These are phyloP conservation scores for Starmerella bombicola DNA, from an alignment of 805 yeast genomes.

Conservation along the genomic window DNA sequence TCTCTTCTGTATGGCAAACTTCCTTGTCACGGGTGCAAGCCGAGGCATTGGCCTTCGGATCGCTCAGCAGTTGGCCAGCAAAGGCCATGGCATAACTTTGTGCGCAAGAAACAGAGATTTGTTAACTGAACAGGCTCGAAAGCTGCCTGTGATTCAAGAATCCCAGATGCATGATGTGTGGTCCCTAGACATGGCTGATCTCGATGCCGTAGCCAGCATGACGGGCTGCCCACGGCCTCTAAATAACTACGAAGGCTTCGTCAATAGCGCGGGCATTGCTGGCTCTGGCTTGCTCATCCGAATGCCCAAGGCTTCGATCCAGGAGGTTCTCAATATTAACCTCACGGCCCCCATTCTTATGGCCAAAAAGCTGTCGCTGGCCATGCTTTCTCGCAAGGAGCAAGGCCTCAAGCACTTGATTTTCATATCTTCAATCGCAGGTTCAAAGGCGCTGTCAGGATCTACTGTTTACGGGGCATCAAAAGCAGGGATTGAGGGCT, in stretches of 20 bases:
- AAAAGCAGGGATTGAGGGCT: conserved; percentile 57
- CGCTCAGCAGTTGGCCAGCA: conserved; percentile 37
- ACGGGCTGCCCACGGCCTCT: conserved; percentile 32
- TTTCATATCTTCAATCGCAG: conserved; percentile 56
- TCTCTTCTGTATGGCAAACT: too few relatives aligned
- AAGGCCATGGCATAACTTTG: conserved; percentile 43
- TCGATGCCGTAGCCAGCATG: conserved; percentile 3
- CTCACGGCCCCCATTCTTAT: conserved; percentile 49
- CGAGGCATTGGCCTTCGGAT: conserved; percentile 53
- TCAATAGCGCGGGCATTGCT: conserved; percentile 49
- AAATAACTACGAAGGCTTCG: conserved; percentile 12
- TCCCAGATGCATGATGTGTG: conserved; percentile 15
- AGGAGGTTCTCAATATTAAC: conserved; percentile 41
- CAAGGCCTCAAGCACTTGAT: conserved; percentile 33
- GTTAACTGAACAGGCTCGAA: conserved; percentile 27
- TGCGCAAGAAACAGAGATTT: conserved; percentile 37
- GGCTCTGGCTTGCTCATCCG: conserved; percentile 41
- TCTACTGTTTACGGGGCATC: conserved; percentile 55
- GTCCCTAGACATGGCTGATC: conserved; percentile 17
- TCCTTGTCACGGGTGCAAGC: conserved; percentile 52
- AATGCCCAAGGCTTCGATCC: conserved; percentile 35
- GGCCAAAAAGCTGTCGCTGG: conserved; percentile 39
- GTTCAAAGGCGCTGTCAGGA: conserved; percentile 35
- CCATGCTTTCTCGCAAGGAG: conserved; percentile 35
- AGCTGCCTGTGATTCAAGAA: conserved; percentile 13